Percentiles rank a stretch among this genome's conserved stretches.
These are phyloP conservation scores for Galeopsis tetrahit DNA, from an alignment of 257 asterid genomes.

Conservation along the genomic window DNA sequence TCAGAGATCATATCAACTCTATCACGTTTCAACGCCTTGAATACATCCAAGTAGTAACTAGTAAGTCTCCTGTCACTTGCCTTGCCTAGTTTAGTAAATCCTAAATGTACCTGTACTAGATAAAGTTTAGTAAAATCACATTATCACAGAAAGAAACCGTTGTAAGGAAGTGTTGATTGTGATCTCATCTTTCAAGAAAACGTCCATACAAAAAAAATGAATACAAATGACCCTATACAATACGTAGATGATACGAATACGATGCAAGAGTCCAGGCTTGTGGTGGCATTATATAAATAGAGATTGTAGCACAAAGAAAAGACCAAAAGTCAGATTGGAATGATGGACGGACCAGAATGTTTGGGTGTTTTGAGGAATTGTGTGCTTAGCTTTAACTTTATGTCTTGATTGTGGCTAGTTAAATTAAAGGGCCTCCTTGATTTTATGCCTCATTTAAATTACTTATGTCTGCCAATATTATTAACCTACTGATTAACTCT, in stretches of 20 bases:
- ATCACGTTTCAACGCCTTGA: slow-evolving; percentile 47
- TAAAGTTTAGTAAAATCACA: background rate
- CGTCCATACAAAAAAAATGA: background rate
- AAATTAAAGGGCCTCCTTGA: slow-evolving; percentile 34
- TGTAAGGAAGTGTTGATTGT: background rate
- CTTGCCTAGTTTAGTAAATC: slow-evolving; percentile 27
- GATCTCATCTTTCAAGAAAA: background rate
- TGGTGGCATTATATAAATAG: background rate
- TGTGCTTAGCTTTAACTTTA: slow-evolving; percentile 29
- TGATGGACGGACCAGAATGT: slow-evolving; percentile 33
- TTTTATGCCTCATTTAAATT: slow-evolving; percentile 32
- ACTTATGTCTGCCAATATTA: slow-evolving; percentile 36
- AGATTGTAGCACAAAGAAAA: slow-evolving; percentile 26
- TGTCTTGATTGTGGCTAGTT: slow-evolving; percentile 46
- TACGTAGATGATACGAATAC: background rate
- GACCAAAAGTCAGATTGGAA: slow-evolving; percentile 26
- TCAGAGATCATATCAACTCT: slow-evolving; percentile 67
- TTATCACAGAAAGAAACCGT: slow-evolving; percentile 22
- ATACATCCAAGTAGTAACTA: slow-evolving; percentile 49
- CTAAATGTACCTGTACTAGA: slow-evolving; percentile 30
- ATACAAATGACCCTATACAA: background rate
- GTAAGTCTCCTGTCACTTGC: slow-evolving; percentile 26
- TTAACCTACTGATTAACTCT: background rate
- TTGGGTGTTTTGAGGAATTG: slow-evolving; percentile 29
- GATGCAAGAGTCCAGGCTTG: slow-evolving; percentile 18